phyloP scores from a whole-genome alignment of 441 rosid species.

The Gossypium armourianum region DNA sequence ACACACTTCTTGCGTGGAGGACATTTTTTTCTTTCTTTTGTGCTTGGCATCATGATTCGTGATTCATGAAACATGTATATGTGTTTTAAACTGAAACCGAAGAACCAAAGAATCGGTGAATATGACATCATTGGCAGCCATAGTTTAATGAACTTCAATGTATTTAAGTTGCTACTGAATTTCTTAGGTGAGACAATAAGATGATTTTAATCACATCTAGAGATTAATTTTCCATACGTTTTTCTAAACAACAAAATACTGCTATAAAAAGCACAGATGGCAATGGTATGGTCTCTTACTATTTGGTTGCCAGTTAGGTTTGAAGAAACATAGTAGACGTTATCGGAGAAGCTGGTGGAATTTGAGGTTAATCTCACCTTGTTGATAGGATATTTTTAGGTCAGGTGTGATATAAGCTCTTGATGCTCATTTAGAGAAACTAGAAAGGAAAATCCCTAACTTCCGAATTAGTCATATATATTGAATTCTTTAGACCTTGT shows the following conservation, averaged over 20 bases:
- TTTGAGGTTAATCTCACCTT: neutral
- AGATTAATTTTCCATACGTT: neutral
- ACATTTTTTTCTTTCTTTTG: neutral
- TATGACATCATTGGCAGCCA: neutral
- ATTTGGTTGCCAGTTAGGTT: neutral
- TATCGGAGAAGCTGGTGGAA: neutral
- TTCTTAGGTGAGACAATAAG: neutral
- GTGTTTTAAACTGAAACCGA: neutral
- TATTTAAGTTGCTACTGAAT: neutral
- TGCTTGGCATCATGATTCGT: neutral
- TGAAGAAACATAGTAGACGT: neutral
- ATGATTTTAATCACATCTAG: neutral
- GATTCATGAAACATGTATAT: slow-evolving; percentile 3
- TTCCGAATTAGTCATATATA: neutral
- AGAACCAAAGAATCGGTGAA: neutral
- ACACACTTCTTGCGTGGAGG: neutral
- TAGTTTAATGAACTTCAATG: slow-evolving; percentile 5
- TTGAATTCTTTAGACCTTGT: neutral
- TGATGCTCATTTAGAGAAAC: neutral
- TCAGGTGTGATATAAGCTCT: neutral
- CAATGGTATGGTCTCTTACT: neutral
- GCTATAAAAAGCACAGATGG: neutral
- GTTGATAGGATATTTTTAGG: neutral
- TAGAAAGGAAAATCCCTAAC: neutral
- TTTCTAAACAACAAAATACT: neutral